phyloP scores from a whole-genome alignment of 1,284 basidiomycete species.

The Rhodotorula sp. region DNA sequence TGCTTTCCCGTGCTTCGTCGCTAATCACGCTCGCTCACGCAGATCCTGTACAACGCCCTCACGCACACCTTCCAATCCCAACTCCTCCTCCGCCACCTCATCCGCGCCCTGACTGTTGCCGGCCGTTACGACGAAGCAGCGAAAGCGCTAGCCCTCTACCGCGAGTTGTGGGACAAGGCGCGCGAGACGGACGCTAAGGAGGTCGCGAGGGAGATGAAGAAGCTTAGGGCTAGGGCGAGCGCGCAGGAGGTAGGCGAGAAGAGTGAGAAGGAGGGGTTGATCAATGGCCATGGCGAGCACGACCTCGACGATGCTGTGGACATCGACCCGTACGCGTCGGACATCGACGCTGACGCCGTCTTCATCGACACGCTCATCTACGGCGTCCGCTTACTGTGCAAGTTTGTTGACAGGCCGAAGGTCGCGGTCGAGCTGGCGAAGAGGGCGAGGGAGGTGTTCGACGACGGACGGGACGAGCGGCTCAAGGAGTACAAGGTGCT shows the following conservation, averaged over 20 bases:
- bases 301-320: constrained; percentile 11
- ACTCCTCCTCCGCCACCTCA: constrained; percentile 76
- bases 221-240: constrained; percentile 5
- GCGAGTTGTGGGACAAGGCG: constrained; percentile 77
- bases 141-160: constrained; percentile 74
- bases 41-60: constrained; percentile 88
- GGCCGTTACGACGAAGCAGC: constrained; percentile 60
- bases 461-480: constrained; percentile 57
- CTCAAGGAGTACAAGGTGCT: constrained; percentile 54
- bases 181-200: constrained; percentile 60
- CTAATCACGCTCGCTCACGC: background rate
- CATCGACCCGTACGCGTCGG: constrained; percentile 3
- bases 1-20: background rate
- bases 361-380: constrained; percentile 72
- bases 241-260: background rate
- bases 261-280: constrained; percentile 2
- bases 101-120: constrained; percentile 62
- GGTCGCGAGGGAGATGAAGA: constrained; percentile 48
- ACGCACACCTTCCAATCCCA: constrained; percentile 87
- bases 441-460: constrained; percentile 60
- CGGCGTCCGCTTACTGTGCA: constrained; percentile 71
- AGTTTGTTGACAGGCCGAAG: constrained; percentile 36
- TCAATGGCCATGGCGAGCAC: constrained; percentile 20
- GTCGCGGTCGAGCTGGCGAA: constrained; percentile 49
- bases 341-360: constrained; percentile 31